A percentile compares a stretch with the other conserved stretches of the same genome.
Conservation (phyloP, 2,329 filamentous ascomycete genomes). For the Diaporthe sp. region DNA sequence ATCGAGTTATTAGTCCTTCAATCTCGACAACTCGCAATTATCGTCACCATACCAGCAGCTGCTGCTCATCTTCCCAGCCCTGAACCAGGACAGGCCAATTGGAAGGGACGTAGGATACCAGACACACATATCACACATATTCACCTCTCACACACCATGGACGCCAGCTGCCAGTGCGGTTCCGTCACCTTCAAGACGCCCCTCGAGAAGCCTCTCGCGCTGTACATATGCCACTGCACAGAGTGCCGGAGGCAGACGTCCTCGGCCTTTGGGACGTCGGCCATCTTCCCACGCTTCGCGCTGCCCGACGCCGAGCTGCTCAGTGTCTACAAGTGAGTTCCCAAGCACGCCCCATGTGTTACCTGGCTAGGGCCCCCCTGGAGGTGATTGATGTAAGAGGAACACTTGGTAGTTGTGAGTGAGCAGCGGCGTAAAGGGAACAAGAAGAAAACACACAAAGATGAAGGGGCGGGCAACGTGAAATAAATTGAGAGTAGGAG, state of each 20-base stretch:
- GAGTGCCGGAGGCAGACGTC: conserved; percentile 76
- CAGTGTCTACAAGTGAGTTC: conserved; percentile 68
- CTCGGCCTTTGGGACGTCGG: conserved; percentile 77
- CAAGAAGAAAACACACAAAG: background rate
- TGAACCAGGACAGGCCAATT: conserved; percentile 13
- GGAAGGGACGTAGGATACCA: conserved; percentile 8
- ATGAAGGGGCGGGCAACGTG: background rate
- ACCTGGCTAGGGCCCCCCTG: background rate
- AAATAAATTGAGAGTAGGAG: background rate
- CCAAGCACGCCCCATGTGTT: background rate
- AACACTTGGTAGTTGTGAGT: background rate
- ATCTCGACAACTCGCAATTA: background rate
- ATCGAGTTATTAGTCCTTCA: background rate
- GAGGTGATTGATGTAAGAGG: background rate
- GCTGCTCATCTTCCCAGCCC: background rate
- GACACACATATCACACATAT: background rate
- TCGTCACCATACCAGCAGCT: background rate
- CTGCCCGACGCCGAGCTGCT: conserved; percentile 64
- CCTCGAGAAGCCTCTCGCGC: conserved; percentile 68
- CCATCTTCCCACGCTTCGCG: conserved; percentile 77
- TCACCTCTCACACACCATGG: conserved; percentile 56
- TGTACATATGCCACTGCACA: conserved; percentile 80
- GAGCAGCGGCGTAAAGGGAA: background rate
- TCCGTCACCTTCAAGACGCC: conserved; percentile 74
- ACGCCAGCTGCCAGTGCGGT: conserved; percentile 75